Percentiles rank a stretch among this genome's conserved stretches.
These are phyloP conservation scores for Phyllosticta paracitricarpa DNA, from an alignment of 2,329 filamentous ascomycete species.

Conservation along the genomic window DNA sequence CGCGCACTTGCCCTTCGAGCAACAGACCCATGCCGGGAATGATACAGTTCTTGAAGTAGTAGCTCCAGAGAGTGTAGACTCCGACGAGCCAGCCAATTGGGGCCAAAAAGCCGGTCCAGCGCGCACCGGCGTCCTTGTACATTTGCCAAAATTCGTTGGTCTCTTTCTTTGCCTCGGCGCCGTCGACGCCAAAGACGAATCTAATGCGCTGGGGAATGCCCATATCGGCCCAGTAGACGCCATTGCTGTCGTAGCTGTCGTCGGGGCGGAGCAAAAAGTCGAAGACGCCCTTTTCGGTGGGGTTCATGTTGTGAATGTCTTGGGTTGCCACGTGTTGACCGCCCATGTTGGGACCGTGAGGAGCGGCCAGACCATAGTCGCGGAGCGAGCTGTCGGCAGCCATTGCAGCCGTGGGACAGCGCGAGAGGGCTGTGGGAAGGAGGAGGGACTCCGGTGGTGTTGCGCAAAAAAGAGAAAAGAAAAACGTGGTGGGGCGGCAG, in stretches of 20 bases:
- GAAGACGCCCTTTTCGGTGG: constrained; percentile 56
- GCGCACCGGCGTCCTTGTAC: constrained; percentile 63
- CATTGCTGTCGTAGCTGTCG: constrained; percentile 73
- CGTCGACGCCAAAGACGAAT: constrained; percentile 69
- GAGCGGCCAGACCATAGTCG: constrained; percentile 38
- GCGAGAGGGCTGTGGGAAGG: background rate
- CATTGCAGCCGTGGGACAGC: background rate
- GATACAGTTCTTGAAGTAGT: constrained; percentile 84
- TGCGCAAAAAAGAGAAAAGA: no score
- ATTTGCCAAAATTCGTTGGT: constrained; percentile 58
- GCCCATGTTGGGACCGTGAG: constrained; percentile 38
- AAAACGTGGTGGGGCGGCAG: background rate
- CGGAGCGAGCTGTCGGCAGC: constrained; percentile 26
- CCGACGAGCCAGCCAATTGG: constrained; percentile 8
- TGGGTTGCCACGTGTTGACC: constrained; percentile 35
- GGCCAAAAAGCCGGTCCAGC: constrained; percentile 4
- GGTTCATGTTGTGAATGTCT: constrained; percentile 41
- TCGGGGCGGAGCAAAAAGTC: constrained; percentile 74
- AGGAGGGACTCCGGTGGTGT: background rate
- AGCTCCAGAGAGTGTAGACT: constrained; percentile 49
- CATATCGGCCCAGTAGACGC: constrained; percentile 89
- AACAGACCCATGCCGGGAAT: constrained; percentile 86
- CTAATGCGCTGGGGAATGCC: constrained; percentile 56
- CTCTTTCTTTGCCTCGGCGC: constrained; percentile 59
- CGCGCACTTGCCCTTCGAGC: constrained; percentile 58